A percentile compares a stretch with the other conserved stretches of the same genome.
phyloP scores from a whole-genome alignment of 208 protist species.

The Wallacemonas sp. region DNA sequence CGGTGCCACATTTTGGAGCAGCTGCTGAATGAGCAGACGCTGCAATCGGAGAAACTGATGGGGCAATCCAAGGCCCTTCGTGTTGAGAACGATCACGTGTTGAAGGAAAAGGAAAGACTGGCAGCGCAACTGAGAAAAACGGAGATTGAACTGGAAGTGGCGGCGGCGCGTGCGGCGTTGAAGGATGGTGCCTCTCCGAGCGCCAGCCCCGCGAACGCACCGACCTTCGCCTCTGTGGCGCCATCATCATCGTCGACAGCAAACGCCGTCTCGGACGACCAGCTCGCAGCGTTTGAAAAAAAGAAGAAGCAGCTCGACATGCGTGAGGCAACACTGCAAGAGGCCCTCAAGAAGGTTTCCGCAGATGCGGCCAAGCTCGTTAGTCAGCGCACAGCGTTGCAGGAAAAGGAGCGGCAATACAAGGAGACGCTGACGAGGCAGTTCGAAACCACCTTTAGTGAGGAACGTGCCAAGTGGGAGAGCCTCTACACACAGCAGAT shows the following conservation, averaged over 20 bases:
- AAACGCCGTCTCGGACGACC: constrained; percentile 5
- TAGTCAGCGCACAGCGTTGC: constrained; percentile 40
- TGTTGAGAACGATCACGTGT: constrained; percentile 50
- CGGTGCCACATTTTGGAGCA: constrained; percentile 47
- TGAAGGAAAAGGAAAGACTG: constrained; percentile 36
- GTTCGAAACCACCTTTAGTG: constrained; percentile 37
- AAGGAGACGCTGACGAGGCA: constrained; percentile 19
- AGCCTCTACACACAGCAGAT: constrained; percentile 21
- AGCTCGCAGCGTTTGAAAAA: constrained; percentile 25
- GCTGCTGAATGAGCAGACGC: constrained; percentile 46
- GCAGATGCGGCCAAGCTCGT: constrained; percentile 45
- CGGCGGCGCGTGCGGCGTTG: constrained; percentile 16
- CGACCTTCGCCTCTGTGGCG: too few species aligned
- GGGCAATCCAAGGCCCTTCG: constrained; percentile 40
- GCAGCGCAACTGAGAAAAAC: constrained; percentile 33
- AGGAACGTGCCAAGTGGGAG: constrained; percentile 29
- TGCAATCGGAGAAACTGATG: constrained; percentile 39
- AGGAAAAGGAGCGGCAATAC: constrained; percentile 31
- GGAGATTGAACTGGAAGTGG: constrained; percentile 37
- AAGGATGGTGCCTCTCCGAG: background rate
- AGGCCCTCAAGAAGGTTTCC: constrained; percentile 61
- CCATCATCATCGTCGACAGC: too few species aligned
- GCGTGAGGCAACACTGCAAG: constrained; percentile 64
- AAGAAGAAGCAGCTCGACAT: constrained; percentile 48
- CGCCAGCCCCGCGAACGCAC: constrained; percentile 11